A percentile compares a stretch with the other conserved stretches of the same genome.
These are phyloP conservation scores for Bretschneidera sinensis DNA, from an alignment of 345 rosid species.

Conservation along the genomic window DNA sequence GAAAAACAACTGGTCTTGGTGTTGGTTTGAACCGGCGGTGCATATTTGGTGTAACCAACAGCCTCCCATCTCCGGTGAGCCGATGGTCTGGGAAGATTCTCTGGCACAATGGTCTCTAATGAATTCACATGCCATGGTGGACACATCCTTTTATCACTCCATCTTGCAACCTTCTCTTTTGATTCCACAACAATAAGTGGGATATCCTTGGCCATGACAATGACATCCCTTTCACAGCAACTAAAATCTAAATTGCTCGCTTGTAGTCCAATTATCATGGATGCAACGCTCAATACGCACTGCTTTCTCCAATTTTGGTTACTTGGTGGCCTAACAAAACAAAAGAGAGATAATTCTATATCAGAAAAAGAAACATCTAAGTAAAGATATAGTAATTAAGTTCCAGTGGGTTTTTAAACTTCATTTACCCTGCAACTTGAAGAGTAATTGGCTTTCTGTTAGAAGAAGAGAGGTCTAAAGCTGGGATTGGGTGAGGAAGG, in stretches of 20 bases:
- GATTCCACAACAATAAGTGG: background rate
- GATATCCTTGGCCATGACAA: background rate
- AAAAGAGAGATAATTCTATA: too few relatives aligned
- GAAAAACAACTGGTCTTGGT: background rate
- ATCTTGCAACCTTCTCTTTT: constrained; percentile 15
- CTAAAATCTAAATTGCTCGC: background rate
- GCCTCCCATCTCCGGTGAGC: constrained; percentile 37
- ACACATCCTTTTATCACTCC: constrained; percentile 57
- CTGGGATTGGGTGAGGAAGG: constrained; percentile 25
- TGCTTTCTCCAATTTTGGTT: constrained; percentile 27
- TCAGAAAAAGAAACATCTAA: too few relatives aligned
- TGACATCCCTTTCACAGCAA: background rate
- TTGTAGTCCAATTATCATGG: constrained; percentile 29
- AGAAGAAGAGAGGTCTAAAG: constrained; percentile 7
- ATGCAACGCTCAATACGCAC: constrained; percentile 26
- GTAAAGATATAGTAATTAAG: too few relatives aligned
- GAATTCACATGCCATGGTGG: constrained; percentile 49
- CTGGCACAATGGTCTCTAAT: constrained; percentile 51
- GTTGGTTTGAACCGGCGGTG: constrained; percentile 22
- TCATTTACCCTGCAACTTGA: background rate
- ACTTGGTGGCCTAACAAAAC: constrained; percentile 7
- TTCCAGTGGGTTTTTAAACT: too few relatives aligned
- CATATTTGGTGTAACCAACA: constrained; percentile 18
- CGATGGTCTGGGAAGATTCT: constrained; percentile 56
- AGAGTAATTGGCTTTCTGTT: background rate